Percentiles rank a stretch among this genome's conserved stretches.
phyloP scores from a whole-genome alignment of 23 red algal species.

The Gracilariopsis chorda region DNA sequence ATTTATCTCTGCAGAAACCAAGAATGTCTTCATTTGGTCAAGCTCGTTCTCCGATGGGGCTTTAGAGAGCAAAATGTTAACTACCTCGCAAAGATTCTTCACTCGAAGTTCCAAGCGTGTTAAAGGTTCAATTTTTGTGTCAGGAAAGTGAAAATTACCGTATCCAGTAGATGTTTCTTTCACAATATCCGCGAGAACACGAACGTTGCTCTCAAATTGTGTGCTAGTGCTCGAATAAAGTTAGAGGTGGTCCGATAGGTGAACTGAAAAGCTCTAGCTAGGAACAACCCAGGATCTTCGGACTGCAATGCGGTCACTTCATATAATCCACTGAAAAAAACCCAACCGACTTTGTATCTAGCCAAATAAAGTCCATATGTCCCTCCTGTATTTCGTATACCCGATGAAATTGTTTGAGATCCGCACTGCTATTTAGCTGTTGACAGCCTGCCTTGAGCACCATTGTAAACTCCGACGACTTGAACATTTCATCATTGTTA shows the following conservation, averaged over 20 bases:
- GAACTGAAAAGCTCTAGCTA: constrained; percentile 10
- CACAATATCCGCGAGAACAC: neutral
- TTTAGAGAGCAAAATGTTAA: too few species aligned
- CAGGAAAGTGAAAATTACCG: too few species aligned
- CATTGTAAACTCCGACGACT: neutral
- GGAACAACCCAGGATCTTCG: constrained; percentile 19
- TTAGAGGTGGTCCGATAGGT: neutral
- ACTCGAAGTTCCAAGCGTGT: too few species aligned
- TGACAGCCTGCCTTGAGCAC: neutral
- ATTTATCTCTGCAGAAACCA: too few species aligned
- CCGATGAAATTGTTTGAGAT: neutral
- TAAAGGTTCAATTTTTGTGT: too few species aligned
- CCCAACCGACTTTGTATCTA: neutral
- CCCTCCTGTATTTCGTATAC: neutral
- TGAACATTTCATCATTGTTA: neutral
- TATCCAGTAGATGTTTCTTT: too few species aligned
- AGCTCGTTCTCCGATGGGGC: too few species aligned
- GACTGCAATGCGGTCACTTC: neutral
- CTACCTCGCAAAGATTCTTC: too few species aligned
- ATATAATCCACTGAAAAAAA: neutral
- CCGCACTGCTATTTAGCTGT: too few species aligned
- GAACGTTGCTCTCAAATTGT: neutral
- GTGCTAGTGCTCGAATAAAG: neutral
- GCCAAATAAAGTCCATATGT: neutral
- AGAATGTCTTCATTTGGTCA: too few species aligned